phyloP scores from a whole-genome alignment of 352 stramenopile genomes.

The Phytophthora brassicae region DNA sequence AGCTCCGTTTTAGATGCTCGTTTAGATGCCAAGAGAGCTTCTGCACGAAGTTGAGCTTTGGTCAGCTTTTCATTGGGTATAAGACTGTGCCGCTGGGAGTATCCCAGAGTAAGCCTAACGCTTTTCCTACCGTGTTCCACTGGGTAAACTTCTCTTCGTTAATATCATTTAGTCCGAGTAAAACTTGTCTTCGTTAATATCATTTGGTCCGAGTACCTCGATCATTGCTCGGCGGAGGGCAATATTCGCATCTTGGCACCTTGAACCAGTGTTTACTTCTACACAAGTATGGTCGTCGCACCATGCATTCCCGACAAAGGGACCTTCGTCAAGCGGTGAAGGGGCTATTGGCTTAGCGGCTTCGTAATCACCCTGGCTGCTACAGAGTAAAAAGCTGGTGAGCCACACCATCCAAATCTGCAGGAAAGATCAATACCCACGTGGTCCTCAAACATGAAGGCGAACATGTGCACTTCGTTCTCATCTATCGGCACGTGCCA shows the following conservation, averaged over 20 bases:
- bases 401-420: conserved; percentile 11
- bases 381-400: conserved; percentile 8
- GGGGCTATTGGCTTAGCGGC: neutral
- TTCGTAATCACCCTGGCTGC: neutral
- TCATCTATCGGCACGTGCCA: conserved; percentile 24
- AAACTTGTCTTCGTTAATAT: conserved; percentile 15
- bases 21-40: neutral
- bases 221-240: conserved; percentile 9
- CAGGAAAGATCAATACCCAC: conserved; percentile 26
- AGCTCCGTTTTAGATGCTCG: neutral
- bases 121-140: neutral
- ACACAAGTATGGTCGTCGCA: conserved; percentile 29
- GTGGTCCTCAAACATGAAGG: conserved; percentile 18
- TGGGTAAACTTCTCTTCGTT: conserved; percentile 17
- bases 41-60: neutral
- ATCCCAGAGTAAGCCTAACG: conserved; percentile 12
- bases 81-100: conserved; percentile 5
- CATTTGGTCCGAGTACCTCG: conserved; percentile 3
- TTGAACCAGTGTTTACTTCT: conserved; percentile 9
- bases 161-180: conserved; percentile 4
- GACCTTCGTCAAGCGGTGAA: neutral
- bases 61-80: conserved; percentile 4
- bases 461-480: conserved; percentile 21
- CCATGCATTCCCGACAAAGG: conserved; percentile 21
- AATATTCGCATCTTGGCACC: conserved; percentile 9